These are phyloP conservation scores for Spergularia azorica DNA, from an alignment of 179 eudicot species.

Conservation along the genomic window DNA sequence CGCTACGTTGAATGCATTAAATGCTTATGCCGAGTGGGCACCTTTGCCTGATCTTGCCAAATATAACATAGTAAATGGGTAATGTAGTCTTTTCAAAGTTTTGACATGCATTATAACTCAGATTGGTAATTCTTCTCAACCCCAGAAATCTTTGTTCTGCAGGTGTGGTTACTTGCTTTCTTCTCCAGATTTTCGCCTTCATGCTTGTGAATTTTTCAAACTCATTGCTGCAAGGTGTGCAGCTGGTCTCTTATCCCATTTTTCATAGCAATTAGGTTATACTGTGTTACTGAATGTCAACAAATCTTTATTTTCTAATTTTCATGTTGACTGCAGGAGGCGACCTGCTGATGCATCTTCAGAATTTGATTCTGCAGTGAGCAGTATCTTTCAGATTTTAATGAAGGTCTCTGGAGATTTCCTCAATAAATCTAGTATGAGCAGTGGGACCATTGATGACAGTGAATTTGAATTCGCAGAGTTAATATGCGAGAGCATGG, in stretches of 20 bases:
- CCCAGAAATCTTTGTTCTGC: conserved; percentile 22
- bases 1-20: conserved; percentile 85
- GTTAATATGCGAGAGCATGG: conserved; percentile 87
- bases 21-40: conserved; percentile 99
- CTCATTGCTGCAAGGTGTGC: conserved; percentile 80
- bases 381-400: conserved; percentile 66
- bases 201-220: conserved; percentile 96
- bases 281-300: conserved; percentile 2
- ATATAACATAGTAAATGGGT: conserved; percentile 90
- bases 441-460: conserved; percentile 48
- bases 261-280: conserved; percentile 3
- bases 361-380: conserved; percentile 84
- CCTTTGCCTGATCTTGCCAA: conserved; percentile 90
- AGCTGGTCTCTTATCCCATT: conserved; percentile 9
- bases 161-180: conserved; percentile 94
- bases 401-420: conserved; percentile 81
- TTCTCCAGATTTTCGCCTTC: conserved; percentile 97
- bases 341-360: conserved; percentile 77
- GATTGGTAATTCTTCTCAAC: conserved; percentile 14
- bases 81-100: conserved; percentile 21
- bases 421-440: conserved; percentile 58
- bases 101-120: conserved; percentile 2
- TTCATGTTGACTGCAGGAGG: conserved; percentile 57
- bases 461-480: conserved; percentile 84
- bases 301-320: conserved; percentile 4